Evolutionary conservation across 371 early-diverging fungal genomes (phyloP).

Genomic region (Mortierella sp.): DNA sequence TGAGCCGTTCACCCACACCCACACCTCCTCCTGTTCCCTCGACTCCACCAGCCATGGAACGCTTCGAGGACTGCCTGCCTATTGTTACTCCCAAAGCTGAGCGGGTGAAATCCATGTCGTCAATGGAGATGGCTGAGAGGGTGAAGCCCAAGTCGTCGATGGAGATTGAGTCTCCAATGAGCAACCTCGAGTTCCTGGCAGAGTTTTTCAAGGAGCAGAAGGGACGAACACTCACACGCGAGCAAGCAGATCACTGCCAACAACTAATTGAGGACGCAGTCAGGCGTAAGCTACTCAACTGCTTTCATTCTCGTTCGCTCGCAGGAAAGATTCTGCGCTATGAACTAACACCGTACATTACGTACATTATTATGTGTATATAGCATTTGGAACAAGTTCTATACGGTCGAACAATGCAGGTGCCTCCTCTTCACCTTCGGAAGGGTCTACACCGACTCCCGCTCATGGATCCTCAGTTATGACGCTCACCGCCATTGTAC

Average conservation of each 20-base stretch:
- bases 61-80: slow-evolving; percentile 25
- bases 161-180: slow-evolving; percentile 5
- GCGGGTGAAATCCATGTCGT: neutral
- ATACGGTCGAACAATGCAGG: neutral
- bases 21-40: neutral
- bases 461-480: neutral
- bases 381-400: neutral
- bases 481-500: neutral
- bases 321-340: too few species aligned
- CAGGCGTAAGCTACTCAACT: slow-evolving; percentile 25
- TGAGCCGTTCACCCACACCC: slow-evolving; percentile 21
- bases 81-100: slow-evolving; percentile 24
- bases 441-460: neutral
- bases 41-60: slow-evolving; percentile 17
- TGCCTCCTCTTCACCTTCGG: neutral
- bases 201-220: slow-evolving; percentile 34
- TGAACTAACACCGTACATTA: neutral
- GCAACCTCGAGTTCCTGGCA: slow-evolving; percentile 32
- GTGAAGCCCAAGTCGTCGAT: neutral
- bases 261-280: slow-evolving; percentile 36
- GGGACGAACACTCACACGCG: slow-evolving; percentile 26
- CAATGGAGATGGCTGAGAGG: neutral
- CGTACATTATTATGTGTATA: neutral
- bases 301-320: neutral
- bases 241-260: slow-evolving; percentile 30